These are phyloP conservation scores for Pseudomicrostroma phylloplanum DNA, from an alignment of 1,284 basidiomycete genomes.

Conservation along the genomic window DNA sequence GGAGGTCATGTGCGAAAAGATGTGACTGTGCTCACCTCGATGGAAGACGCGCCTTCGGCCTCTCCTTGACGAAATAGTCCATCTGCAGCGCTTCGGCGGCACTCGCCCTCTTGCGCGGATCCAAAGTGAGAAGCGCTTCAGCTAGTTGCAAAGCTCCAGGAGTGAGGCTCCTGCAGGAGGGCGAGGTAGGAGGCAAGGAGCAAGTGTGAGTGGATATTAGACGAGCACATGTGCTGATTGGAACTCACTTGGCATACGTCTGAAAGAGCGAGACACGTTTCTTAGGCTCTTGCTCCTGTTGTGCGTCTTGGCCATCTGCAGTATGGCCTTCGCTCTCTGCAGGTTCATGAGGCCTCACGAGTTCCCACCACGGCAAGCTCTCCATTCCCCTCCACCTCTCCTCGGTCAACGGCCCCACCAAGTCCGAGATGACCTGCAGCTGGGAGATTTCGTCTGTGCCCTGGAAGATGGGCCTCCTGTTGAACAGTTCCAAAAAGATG, in stretches of 20 bases:
- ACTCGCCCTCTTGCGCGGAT: conserved; percentile 70
- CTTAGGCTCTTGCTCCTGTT: neutral
- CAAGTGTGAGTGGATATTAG: too few species aligned
- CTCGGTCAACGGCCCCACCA: conserved; percentile 81
- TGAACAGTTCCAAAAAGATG: conserved; percentile 96
- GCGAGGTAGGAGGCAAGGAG: too few species aligned
- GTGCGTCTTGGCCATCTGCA: neutral
- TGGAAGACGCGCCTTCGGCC: conserved; percentile 68
- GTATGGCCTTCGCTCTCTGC: neutral
- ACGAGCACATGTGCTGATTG: too few species aligned
- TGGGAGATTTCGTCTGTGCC: conserved; percentile 96
- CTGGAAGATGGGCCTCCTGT: conserved; percentile 88
- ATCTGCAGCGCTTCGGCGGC: conserved; percentile 73
- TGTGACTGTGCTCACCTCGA: conserved; percentile 60
- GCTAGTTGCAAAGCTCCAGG: conserved; percentile 73
- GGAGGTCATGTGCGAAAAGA: conserved; percentile 21
- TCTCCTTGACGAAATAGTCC: conserved; percentile 74
- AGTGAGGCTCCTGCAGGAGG: conserved; percentile 15
- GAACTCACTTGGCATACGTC: too few species aligned
- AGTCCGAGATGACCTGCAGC: conserved; percentile 80
- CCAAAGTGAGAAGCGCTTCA: conserved; percentile 71
- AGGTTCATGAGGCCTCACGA: conserved; percentile 67
- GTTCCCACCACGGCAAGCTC: conserved; percentile 91
- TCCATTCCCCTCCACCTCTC: conserved; percentile 75
- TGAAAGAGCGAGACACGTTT: neutral